Evolutionary conservation across 2,329 filamentous ascomycete genomes (phyloP).

Genomic region (Lecanoromycetidae sp.): DNA sequence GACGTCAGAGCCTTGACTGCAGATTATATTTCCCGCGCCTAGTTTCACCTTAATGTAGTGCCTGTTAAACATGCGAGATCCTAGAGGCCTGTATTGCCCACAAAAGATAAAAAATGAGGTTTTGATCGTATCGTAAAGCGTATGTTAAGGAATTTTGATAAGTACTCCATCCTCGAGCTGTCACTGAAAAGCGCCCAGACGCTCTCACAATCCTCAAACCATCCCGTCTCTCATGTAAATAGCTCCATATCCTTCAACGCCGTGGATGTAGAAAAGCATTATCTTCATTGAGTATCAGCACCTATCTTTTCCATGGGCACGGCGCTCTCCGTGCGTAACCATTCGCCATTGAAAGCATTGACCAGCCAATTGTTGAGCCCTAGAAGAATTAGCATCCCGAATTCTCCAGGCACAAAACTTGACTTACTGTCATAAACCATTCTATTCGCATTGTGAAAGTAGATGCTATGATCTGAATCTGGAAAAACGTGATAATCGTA

Average conservation of each 20-base stretch:
- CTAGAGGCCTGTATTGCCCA: too few relatives aligned
- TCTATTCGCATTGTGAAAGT: constrained; percentile 81
- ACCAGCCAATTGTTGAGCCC: constrained; percentile 82
- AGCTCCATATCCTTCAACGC: neutral
- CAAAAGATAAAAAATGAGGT: too few relatives aligned
- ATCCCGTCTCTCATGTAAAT: too few relatives aligned
- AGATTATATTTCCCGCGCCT: too few relatives aligned
- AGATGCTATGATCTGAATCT: constrained; percentile 89
- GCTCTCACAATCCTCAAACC: too few relatives aligned
- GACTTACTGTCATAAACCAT: constrained; percentile 88
- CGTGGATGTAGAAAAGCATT: neutral
- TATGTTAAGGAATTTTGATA: too few relatives aligned
- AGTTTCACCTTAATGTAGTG: too few relatives aligned
- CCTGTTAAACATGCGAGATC: too few relatives aligned
- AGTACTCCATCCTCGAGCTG: too few relatives aligned
- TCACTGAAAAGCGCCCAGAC: too few relatives aligned
- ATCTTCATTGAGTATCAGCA: constrained; percentile 1
- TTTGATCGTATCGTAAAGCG: too few relatives aligned
- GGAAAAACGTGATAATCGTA: constrained; percentile 96
- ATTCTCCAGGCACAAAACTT: neutral
- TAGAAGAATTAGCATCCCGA: constrained; percentile 25
- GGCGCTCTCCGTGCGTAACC: constrained; percentile 51
- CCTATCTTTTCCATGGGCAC: constrained; percentile 28
- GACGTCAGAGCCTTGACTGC: too few relatives aligned
- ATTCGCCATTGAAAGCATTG: constrained; percentile 96